These are phyloP conservation scores for Leptographium flavum DNA, from an alignment of 2,329 filamentous ascomycete genomes.

Conservation along the genomic window DNA sequence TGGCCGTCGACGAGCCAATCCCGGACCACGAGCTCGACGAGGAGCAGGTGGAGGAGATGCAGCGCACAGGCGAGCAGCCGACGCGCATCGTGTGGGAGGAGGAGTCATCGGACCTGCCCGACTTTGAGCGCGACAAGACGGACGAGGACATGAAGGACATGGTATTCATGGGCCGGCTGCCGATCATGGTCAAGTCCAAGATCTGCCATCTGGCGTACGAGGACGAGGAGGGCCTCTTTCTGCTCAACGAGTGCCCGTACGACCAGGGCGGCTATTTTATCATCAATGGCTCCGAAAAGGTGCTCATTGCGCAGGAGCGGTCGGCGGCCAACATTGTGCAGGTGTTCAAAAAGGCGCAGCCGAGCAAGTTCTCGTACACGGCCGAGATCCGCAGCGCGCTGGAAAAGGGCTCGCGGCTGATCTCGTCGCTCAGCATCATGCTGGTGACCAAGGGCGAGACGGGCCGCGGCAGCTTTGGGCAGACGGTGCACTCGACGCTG, in stretches of 20 bases:
- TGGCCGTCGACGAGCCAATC: conserved; percentile 64
- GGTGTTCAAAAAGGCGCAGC: conserved; percentile 92
- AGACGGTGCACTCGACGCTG: conserved; percentile 78
- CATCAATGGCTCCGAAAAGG: conserved; percentile 98
- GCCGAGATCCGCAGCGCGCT: conserved; percentile 94
- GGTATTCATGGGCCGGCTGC: conserved; percentile 88
- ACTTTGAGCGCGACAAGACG: conserved; percentile 34
- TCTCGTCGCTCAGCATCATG: conserved; percentile 86
- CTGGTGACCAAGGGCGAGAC: conserved; percentile 73
- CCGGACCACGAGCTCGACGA: conserved; percentile 54
- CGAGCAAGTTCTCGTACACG: conserved; percentile 83
- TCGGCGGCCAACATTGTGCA: conserved; percentile 98
- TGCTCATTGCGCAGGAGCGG: conserved; percentile 92
- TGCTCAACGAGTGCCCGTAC: conserved; percentile 92
- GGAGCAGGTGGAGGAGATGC: conserved; percentile 41
- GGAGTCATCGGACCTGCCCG: conserved; percentile 37
- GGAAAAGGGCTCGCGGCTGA: conserved; percentile 88
- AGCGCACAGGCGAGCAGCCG: conserved; percentile 40
- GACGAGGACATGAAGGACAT: conserved; percentile 50
- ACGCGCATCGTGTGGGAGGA: conserved; percentile 48
- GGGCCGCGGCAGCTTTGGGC: conserved; percentile 66
- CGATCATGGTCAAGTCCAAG: conserved; percentile 95
- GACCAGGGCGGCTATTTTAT: conserved; percentile 98
- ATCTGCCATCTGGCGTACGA: conserved; percentile 82
- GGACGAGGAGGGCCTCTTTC: conserved; percentile 73